Base-by-base conservation (phyloP, 1,139 yeast species). In the Candida pseudoviswanathii region DNA sequence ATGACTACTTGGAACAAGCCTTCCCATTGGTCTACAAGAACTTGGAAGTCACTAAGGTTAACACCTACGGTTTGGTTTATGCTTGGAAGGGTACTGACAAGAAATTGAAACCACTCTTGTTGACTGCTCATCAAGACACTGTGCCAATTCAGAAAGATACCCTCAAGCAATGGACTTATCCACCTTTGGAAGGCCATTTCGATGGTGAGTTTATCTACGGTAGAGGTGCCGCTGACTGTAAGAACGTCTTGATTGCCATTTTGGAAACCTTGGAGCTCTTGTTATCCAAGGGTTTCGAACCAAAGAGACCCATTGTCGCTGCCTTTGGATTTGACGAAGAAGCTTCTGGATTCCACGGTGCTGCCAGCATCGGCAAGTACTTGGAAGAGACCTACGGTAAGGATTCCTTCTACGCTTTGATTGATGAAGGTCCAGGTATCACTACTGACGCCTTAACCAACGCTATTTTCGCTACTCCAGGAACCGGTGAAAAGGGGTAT, bases 101-200 rank as follows among this genome's bases (percentile, higher is more conserved):
- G 2, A 37, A 29, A 2, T 62, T 62, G 50, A 69, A 75, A 52
- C 82, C 82, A 3, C 48, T 77, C 1, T 52, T 78, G 49, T 64
- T 78, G 47, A 66, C 77, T 53, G 81, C 78, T 1, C 84, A 79
- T 55, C 78, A 73, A 58, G 82, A 78, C 62, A 89, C 86, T 3
- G 96, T 89, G 9, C 96, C 96, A 0, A 87, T 88, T n/a, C 84
- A 83, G 58, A 64, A 68, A 29, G 83, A 73, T 24, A 80, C 89
- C n/a, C 62, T 77, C 40, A 72, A 64, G 36, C 71, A 77, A 45
- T 89, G 96, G 96, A 75, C 71, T 2, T 77, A 82, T 58, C 85
- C 85, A 9, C 96, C 96, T 25, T 87, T 82, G 54, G 75, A 77
- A 6, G 96, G 88, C 3, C 75, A 78, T 59, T 87, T 71, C 59